Evolutionary conservation across 192 early-diverging fungal genomes (phyloP).

Genomic region (Rhizoclosmatium sp.): DNA sequence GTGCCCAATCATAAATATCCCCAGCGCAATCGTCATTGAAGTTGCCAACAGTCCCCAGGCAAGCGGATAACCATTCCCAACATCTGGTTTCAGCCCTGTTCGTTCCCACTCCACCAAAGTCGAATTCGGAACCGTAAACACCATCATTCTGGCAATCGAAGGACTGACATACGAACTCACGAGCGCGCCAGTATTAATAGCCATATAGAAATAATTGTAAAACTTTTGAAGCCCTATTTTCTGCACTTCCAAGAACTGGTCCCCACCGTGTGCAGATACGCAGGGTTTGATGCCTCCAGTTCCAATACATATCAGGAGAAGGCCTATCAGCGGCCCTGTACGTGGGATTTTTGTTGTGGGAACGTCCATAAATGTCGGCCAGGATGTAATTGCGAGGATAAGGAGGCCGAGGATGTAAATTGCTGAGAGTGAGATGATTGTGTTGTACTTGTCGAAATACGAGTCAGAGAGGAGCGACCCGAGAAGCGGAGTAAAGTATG

Average conservation of each 20-base stretch:
- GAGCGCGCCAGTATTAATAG: slow-evolving; percentile 68
- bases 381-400: slow-evolving; percentile 55
- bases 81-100: slow-evolving; percentile 5
- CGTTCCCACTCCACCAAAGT: not conserved
- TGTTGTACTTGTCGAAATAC: slow-evolving; percentile 71
- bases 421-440: slow-evolving; percentile 52
- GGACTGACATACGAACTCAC: slow-evolving; percentile 59
- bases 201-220: slow-evolving; percentile 59
- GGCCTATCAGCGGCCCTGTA: slow-evolving; percentile 33
- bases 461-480: slow-evolving; percentile 68
- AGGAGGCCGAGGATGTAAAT: slow-evolving; percentile 61
- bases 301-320: slow-evolving; percentile 63
- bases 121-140: slow-evolving; percentile 1
- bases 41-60: slow-evolving; percentile 53
- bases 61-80: slow-evolving; percentile 55
- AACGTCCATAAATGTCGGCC: slow-evolving; percentile 49
- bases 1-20: slow-evolving; percentile 60
- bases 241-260: slow-evolving; percentile 63
- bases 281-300: slow-evolving; percentile 75
- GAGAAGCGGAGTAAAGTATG: slow-evolving; percentile 67
- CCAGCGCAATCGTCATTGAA: slow-evolving; percentile 51
- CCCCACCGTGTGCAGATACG: slow-evolving; percentile 62
- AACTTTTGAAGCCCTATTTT: slow-evolving; percentile 56
- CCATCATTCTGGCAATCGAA: slow-evolving; percentile 35
- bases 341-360: slow-evolving; percentile 22